These are phyloP conservation scores for Verticillium tricorpus DNA, from an alignment of 2,329 filamentous ascomycete genomes.

Conservation along the genomic window DNA sequence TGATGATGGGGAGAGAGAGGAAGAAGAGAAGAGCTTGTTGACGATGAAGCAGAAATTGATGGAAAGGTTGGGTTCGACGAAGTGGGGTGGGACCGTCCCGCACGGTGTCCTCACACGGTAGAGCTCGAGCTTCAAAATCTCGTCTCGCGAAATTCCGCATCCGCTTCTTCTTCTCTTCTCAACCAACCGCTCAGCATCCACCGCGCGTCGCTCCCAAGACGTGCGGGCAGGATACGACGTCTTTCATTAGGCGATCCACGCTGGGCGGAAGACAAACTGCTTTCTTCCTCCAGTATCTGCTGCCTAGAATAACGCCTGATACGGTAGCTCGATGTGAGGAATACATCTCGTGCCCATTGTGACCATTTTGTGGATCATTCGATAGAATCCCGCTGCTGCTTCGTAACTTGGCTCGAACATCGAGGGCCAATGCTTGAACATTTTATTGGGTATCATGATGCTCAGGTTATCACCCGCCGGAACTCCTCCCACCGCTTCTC, in stretches of 20 bases:
- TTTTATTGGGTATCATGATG: constrained; percentile 20
- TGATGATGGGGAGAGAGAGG: constrained; percentile 3
- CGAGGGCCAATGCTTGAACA: background rate
- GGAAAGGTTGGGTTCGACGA: constrained; percentile 8
- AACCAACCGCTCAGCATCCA: constrained; percentile 33
- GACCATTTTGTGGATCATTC: background rate
- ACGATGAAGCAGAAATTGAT: background rate
- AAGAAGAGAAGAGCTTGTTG: background rate
- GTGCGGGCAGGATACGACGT: constrained; percentile 24
- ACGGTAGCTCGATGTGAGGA: constrained; percentile 81
- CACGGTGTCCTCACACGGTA: constrained; percentile 12
- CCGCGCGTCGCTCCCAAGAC: constrained; percentile 16
- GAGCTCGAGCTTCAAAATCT: constrained; percentile 7
- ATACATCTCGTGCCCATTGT: constrained; percentile 1
- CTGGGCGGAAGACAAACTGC: constrained; percentile 55
- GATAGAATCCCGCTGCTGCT: background rate
- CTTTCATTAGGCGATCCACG: constrained; percentile 53
- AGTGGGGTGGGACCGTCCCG: constrained; percentile 5
- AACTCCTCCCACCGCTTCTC: constrained; percentile 59
- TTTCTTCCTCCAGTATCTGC: constrained; percentile 74
- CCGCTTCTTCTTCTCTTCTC: constrained; percentile 19
- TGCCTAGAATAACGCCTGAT: constrained; percentile 74
- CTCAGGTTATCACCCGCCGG: constrained; percentile 34
- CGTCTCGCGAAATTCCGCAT: constrained; percentile 15
- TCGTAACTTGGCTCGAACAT: background rate